Evolutionary conservation across 2,329 filamentous ascomycete genomes (phyloP).

Genomic region (Arthrobotrys iridis): DNA sequence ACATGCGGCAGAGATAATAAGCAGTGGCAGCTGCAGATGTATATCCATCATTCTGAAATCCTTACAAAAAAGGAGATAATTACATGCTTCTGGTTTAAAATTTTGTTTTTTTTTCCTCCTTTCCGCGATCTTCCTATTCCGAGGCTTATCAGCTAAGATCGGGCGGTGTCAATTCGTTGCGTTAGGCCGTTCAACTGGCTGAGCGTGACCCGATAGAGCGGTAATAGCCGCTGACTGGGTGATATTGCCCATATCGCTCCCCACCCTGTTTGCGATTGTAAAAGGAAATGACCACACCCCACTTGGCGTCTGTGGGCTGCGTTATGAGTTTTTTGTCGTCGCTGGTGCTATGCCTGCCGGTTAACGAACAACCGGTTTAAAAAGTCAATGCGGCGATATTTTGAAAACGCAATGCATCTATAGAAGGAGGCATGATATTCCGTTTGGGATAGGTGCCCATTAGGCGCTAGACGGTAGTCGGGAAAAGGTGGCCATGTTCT

Average conservation of each 20-base stretch:
- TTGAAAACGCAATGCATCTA: neutral
- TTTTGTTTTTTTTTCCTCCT: neutral
- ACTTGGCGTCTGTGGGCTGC: conserved; percentile 10
- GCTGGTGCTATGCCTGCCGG: neutral
- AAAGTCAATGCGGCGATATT: neutral
- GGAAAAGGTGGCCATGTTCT: neutral
- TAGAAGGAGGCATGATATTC: neutral
- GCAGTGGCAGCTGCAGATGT: neutral
- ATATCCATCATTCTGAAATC: too few species aligned
- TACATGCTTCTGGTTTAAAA: neutral
- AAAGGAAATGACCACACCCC: neutral
- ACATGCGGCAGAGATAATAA: neutral
- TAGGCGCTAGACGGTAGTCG: conserved; percentile 14
- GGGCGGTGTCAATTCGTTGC: neutral
- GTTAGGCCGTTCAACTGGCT: neutral
- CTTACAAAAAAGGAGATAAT: conserved; percentile 13
- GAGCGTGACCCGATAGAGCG: conserved; percentile 15
- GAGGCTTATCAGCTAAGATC: conserved; percentile 9
- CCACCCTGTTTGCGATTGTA: neutral
- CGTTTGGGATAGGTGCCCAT: conserved; percentile 7
- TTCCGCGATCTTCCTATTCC: neutral
- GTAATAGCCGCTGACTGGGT: conserved; percentile 41
- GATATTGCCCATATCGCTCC: conserved; percentile 8
- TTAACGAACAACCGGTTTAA: neutral
- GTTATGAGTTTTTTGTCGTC: neutral